A percentile compares a stretch with the other conserved stretches of the same genome.
Conservation (phyloP, 257 asterid species). For the Solanum phureja region DNA sequence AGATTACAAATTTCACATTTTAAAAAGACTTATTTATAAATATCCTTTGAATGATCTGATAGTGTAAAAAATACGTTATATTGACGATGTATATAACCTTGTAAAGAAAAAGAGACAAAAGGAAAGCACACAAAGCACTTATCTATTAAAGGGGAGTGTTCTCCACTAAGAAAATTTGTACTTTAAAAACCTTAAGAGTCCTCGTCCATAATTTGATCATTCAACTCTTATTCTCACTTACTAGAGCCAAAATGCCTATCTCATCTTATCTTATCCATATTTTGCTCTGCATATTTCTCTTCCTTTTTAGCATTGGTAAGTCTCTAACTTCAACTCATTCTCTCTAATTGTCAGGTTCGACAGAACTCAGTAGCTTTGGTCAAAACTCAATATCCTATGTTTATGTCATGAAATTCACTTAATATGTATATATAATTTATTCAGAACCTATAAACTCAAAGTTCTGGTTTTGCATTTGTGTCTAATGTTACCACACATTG, state of each 20-base stretch:
- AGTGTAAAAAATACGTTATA: neutral
- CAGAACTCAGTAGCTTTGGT: neutral
- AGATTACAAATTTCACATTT: neutral
- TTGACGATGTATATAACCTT: neutral
- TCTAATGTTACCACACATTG: neutral
- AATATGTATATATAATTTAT: neutral
- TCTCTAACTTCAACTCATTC: neutral
- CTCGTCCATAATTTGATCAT: neutral
- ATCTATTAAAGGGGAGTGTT: neutral
- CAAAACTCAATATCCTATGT: too few species aligned
- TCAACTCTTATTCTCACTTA: neutral
- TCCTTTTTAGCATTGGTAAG: constrained; percentile 31
- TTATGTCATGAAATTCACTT: neutral
- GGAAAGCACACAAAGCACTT: constrained; percentile 1
- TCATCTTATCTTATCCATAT: constrained; percentile 6
- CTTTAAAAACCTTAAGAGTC: constrained; percentile 12
- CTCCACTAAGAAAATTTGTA: neutral
- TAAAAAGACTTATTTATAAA: too few species aligned
- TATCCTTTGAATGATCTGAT: neutral
- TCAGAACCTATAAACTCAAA: neutral
- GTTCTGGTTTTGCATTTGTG: neutral
- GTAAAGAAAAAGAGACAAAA: neutral
- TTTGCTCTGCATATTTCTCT: constrained; percentile 21
- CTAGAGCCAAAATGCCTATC: constrained; percentile 21
- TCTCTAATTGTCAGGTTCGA: neutral